These are phyloP conservation scores for Ophiostoma sp. DNA, from an alignment of 2,329 filamentous ascomycete species.

Conservation along the genomic window DNA sequence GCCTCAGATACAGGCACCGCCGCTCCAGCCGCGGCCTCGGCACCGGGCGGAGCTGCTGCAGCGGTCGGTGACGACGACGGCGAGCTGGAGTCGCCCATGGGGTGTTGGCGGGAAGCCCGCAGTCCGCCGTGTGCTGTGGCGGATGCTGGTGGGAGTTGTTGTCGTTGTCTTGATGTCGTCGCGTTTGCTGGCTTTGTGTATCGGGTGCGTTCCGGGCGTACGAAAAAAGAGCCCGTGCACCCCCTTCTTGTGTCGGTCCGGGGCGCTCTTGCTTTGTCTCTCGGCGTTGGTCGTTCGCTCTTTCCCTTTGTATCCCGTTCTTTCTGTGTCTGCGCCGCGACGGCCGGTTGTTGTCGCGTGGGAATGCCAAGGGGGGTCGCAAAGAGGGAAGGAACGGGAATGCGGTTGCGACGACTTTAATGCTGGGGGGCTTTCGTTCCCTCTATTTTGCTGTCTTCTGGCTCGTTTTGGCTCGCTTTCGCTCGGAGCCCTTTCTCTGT, in stretches of 20 bases:
- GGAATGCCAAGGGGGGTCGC: slow-evolving; percentile 19
- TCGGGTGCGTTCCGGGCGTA: background rate
- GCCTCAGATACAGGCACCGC: background rate
- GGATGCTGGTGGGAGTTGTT: background rate
- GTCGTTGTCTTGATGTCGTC: background rate
- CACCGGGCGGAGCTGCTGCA: background rate
- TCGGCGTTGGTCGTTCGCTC: background rate
- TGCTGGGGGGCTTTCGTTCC: background rate
- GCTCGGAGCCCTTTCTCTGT: background rate
- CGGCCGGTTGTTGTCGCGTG: slow-evolving; percentile 14
- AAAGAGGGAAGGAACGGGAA: slow-evolving; percentile 2
- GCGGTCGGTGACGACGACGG: slow-evolving; percentile 25
- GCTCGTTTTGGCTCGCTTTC: background rate
- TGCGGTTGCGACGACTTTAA: slow-evolving; percentile 18
- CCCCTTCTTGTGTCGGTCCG: background rate
- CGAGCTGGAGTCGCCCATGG: slow-evolving; percentile 28
- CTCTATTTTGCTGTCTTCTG: background rate
- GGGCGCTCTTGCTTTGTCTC: background rate
- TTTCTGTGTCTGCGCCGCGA: background rate
- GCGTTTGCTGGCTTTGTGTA: background rate
- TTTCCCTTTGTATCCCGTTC: slow-evolving; percentile 8
- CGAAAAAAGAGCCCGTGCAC: background rate
- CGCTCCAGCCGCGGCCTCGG: slow-evolving; percentile 1
- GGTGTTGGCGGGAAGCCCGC: slow-evolving; percentile 14
- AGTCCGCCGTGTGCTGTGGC: slow-evolving; percentile 8